Base-by-base conservation (phyloP, 495 filamentous ascomycete species). In the Mycothermus thermophilus region DNA sequence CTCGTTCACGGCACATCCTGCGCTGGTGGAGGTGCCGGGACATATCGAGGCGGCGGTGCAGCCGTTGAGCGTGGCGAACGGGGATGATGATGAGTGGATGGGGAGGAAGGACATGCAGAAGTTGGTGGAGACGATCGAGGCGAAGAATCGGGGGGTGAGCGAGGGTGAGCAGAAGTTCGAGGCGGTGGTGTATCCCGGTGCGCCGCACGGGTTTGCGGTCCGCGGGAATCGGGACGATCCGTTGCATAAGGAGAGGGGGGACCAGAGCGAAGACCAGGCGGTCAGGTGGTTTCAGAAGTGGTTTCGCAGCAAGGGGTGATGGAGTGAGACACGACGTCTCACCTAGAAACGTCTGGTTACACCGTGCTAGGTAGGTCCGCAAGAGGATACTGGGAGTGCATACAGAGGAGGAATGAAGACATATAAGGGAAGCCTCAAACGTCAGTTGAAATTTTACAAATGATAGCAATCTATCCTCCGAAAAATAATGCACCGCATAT, bases 121-220 rank as follows among this genome's bases (percentile, higher is more conserved):
- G 31, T 54, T 70, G n/a, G 53, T 66, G 43, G 47, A 49, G 5
- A 50, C 69, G 5, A 42, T 74, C 35, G 50, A 38, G 24, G 46
- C 41, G 22, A 66, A 68, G 50, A 61, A 54, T 11, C 21, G 4
- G 2, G 19, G 31, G 9, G 23, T 19, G 11, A 19, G 33, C 3
- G 13, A 25, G 13, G 17, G 15, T 8, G 20, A 19, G 24, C 29
- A 25, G 19, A 29, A 51, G 29, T 57, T 60, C 23, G 69, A 77
- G 47, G 59, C 69, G 28, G 57, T 64, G 20, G 44, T 74, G 24
- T 73, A 72, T 42, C 47, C 61, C 2, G 74, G 74, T 6, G 73
- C 72, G 5, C 64, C 59, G 40, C 75, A 73, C 54, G 76, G 73
- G 4, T 80, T 80, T 55, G 73, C 74, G 7, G 53, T 77, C 4